Evolutionary conservation across 192 early-diverging fungal species (phyloP).

Genomic region (Linnemannia exigua): DNA sequence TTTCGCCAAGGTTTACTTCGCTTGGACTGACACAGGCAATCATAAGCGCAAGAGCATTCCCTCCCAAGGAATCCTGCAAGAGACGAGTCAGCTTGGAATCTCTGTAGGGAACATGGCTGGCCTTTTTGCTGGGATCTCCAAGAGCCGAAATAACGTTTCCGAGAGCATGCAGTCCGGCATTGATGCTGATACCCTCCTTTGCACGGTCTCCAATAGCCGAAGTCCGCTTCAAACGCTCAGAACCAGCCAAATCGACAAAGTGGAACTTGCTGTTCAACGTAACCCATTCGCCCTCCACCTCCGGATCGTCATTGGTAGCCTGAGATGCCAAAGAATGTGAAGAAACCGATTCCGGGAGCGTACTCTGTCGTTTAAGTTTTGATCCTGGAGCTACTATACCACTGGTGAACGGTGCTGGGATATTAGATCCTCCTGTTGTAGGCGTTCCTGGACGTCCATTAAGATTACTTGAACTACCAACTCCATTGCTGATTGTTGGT

Average conservation of each 20-base stretch:
- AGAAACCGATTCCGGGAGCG: slow-evolving; percentile 14
- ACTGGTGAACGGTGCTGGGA: slow-evolving; percentile 42
- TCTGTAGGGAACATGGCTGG: slow-evolving; percentile 92
- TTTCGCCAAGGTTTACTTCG: slow-evolving; percentile 89
- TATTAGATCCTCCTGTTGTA: slow-evolving; percentile 25
- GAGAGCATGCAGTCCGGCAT: slow-evolving; percentile 93
- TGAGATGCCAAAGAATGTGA: slow-evolving; percentile 25
- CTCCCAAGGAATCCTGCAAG: slow-evolving; percentile 96
- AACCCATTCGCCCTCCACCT: slow-evolving; percentile 69
- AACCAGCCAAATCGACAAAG: slow-evolving; percentile 99
- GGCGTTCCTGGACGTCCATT: slow-evolving; percentile 42
- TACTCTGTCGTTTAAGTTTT: slow-evolving; percentile 43
- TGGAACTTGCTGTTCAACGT: slow-evolving; percentile 91
- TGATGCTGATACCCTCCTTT: slow-evolving; percentile 98
- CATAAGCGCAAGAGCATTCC: slow-evolving; percentile 95
- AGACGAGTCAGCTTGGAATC: slow-evolving; percentile 97
- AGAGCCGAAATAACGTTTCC: slow-evolving; percentile 99
- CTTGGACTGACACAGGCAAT: slow-evolving; percentile 95
- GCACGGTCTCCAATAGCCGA: slow-evolving; percentile 92
- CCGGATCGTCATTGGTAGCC: slow-evolving; percentile 13
- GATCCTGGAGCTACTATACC: slow-evolving; percentile 49
- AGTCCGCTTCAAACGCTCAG: slow-evolving; percentile 95
- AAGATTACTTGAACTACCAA: slow-evolving; percentile 5
- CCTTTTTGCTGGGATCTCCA: slow-evolving; percentile 76
- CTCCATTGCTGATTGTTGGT: neutral